phyloP scores from a whole-genome alignment of 2,329 filamentous ascomycete genomes.

The Aspergillus glaucus region DNA sequence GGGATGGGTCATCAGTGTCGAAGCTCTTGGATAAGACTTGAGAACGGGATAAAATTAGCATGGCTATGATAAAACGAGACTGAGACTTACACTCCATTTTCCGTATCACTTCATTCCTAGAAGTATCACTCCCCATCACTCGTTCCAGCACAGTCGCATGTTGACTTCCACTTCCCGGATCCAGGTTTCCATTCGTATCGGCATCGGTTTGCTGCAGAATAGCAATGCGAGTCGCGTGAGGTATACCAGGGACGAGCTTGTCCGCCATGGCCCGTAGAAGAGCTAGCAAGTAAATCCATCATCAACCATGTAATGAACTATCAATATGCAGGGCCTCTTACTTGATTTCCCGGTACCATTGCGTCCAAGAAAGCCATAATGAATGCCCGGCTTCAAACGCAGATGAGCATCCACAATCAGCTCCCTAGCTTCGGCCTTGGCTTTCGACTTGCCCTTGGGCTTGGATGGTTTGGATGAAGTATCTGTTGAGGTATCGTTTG shows the following conservation, averaged over 20 bases:
- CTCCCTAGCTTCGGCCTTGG: slow-evolving; percentile 50
- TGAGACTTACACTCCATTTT: slow-evolving; percentile 52
- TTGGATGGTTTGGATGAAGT: slow-evolving; percentile 19
- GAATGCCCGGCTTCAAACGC: slow-evolving; percentile 63
- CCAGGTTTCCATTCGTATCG: slow-evolving; percentile 12
- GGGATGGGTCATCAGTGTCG: slow-evolving; percentile 51
- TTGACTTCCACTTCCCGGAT: slow-evolving; percentile 4
- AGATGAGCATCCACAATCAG: slow-evolving; percentile 65
- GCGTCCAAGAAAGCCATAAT: slow-evolving; percentile 72
- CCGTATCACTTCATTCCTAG: slow-evolving; percentile 49
- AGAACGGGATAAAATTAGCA: not conserved
- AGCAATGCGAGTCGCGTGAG: slow-evolving; percentile 57
- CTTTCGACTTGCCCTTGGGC: slow-evolving; percentile 43
- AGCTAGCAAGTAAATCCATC: slow-evolving; percentile 39
- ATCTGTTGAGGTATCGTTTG: slow-evolving; percentile 4
- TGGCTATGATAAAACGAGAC: not conserved
- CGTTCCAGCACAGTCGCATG: slow-evolving; percentile 56
- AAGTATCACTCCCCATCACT: slow-evolving; percentile 51
- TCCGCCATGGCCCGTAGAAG: slow-evolving; percentile 69
- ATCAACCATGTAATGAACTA: slow-evolving; percentile 3
- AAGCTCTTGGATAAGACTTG: slow-evolving; percentile 55
- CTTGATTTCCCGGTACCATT: slow-evolving; percentile 83
- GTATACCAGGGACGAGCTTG: slow-evolving; percentile 71
- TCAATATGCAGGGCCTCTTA: slow-evolving; percentile 24
- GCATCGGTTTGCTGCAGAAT: slow-evolving; percentile 62